phyloP scores from a whole-genome alignment of 495 filamentous ascomycete species.

The Aspergillus wentii region DNA sequence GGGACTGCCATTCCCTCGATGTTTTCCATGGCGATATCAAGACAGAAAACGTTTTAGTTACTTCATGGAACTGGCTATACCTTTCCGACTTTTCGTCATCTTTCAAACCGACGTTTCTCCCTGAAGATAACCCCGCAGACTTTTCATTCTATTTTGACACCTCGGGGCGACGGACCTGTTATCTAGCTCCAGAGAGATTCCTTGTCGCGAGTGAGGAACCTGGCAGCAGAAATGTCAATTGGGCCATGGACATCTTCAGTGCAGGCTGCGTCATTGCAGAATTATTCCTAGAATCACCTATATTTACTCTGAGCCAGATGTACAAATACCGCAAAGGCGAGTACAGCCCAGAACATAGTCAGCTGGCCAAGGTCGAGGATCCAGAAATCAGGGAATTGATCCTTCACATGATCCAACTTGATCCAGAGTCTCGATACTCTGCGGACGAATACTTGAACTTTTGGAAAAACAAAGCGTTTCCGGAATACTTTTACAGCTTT shows the following conservation, averaged over 20 bases:
- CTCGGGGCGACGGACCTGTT: conserved; percentile 89
- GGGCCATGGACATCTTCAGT: conserved; percentile 99
- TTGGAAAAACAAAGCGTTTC: conserved; percentile 88
- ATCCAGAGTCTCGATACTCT: conserved; percentile 86
- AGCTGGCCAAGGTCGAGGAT: conserved; percentile 84
- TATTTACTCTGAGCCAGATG: conserved; percentile 88
- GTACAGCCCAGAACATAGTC: conserved; percentile 77
- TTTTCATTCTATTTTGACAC: conserved; percentile 98
- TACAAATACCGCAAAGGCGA: conserved; percentile 90
- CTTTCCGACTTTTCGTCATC: conserved; percentile 92
- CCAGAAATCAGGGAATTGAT: conserved; percentile 82
- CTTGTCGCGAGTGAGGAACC: conserved; percentile 61
- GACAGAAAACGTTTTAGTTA: conserved; percentile 92
- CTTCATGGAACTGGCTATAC: conserved; percentile 99
- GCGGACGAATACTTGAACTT: conserved; percentile 93
- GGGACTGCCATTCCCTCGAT: conserved; percentile 87
- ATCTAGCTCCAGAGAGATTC: conserved; percentile 92
- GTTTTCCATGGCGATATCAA: conserved; percentile 98
- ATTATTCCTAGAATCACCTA: conserved; percentile 89
- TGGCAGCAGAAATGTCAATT: conserved; percentile 62
- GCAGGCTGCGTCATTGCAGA: conserved; percentile 96
- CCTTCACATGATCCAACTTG: conserved; percentile 89
- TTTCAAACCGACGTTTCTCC: conserved; percentile 92
- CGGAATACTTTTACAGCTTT: conserved; percentile 94
- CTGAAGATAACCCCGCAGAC: conserved; percentile 94